Evolutionary conservation across 805 yeast genomes (phyloP), one percentile per base, ranked within the genome.

Genomic region (Saturnispora dispora): DNA sequence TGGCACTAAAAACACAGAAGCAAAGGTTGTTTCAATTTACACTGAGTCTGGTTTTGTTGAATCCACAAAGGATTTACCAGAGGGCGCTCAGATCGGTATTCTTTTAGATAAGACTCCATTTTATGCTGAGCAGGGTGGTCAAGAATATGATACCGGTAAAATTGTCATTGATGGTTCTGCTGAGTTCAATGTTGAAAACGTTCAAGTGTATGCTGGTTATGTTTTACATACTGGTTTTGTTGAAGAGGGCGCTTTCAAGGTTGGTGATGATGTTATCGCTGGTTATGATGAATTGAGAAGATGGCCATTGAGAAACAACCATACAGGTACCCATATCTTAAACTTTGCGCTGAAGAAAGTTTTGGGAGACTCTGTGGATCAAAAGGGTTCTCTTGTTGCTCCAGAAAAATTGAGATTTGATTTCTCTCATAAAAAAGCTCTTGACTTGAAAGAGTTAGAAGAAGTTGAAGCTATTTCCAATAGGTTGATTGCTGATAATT

Each of bases 61-160:
- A 44, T 58, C 73, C 9, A 69, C 76, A 32, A 30, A 41, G 3
- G 74, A 70, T 35, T 35, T 58, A 17, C 52, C 63, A 4, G 65
- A 72, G 27, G 64, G 60, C 32, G 72, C 71, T 54, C 88, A 86
- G 66, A 71, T 76, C 58, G 99, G 99, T 67, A 70, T 93, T 49
- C 67, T 93, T 47, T 75, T 93, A 53, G 95, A 93, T 66, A 85
- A 81, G 68, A 88, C 98, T 25, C 93, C 95, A 67, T 88, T 93
- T 71, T 93, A 93, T 65, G 98, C 99, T 47, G 99, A 93, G 73
- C 95, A 88, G 71, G 99, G 99, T 81, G 99, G 99, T 64, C 99
- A 93, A 76, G 97, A 89, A 70, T 85, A 77, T 64, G 99, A 93
- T 67, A 85, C 95, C 42, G 99, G 99, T 71, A 85, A 80, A 68